phyloP scores from a whole-genome alignment of 1,284 basidiomycete genomes.

The Apiotrichum siamense region DNA sequence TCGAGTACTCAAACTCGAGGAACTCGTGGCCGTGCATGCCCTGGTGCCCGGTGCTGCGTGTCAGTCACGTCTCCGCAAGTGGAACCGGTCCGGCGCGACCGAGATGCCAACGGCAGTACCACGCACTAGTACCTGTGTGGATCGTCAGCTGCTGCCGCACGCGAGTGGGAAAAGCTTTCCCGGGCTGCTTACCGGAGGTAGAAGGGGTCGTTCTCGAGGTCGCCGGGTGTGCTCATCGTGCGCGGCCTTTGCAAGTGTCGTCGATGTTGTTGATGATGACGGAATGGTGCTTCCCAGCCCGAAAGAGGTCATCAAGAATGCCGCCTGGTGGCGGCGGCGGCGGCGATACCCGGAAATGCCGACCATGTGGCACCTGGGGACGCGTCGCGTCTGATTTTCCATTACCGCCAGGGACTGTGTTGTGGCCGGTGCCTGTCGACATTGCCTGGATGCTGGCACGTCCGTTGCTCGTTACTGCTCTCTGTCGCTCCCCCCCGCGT shows the following conservation, averaged over 20 bases:
- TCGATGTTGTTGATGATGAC: background rate
- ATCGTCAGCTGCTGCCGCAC: slow-evolving; percentile 6
- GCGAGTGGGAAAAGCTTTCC: too few relatives aligned
- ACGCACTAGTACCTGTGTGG: slow-evolving; percentile 82
- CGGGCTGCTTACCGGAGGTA: slow-evolving; percentile 69
- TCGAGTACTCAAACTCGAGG: slow-evolving; percentile 95
- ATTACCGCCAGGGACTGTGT: too few relatives aligned
- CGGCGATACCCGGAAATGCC: too few relatives aligned
- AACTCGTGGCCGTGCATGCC: slow-evolving; percentile 97
- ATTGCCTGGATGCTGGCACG: too few relatives aligned
- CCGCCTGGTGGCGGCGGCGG: too few relatives aligned
- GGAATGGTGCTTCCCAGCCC: too few relatives aligned
- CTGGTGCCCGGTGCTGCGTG: slow-evolving; percentile 77
- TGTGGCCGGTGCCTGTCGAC: too few relatives aligned
- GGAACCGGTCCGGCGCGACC: too few relatives aligned
- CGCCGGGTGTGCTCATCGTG: slow-evolving; percentile 10
- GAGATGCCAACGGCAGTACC: background rate
- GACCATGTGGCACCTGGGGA: too few relatives aligned
- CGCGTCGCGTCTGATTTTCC: too few relatives aligned
- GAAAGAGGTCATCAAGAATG: too few relatives aligned
- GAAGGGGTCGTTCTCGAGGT: slow-evolving; percentile 59
- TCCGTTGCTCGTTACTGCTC: background rate
- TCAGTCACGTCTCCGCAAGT: background rate
- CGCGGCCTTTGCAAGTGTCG: too few relatives aligned
- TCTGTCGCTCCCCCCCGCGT: background rate